Evolutionary conservation across 148 eudicot genomes (phyloP).

Genomic region (Persicaria maculosa): DNA sequence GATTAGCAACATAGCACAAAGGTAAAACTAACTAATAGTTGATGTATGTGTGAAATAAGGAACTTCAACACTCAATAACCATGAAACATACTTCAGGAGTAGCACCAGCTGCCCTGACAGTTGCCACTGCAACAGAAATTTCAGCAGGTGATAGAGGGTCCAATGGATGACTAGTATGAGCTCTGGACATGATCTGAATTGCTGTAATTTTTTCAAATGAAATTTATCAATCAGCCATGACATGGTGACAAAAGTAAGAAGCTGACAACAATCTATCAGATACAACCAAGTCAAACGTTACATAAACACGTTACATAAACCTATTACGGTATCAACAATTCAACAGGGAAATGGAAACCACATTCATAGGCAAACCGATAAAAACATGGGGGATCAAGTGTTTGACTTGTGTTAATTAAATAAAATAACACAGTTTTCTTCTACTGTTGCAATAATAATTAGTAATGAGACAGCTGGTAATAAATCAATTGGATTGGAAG

Average conservation of each 20-base stretch:
- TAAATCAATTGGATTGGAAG: neutral
- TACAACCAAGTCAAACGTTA: neutral
- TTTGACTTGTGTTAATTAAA: neutral
- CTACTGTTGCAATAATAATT: neutral
- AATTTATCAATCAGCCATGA: neutral
- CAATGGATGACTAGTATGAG: constrained; percentile 62
- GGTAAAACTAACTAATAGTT: neutral
- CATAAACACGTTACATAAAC: neutral
- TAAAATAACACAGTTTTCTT: neutral
- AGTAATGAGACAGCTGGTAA: neutral
- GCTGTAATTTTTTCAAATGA: constrained; percentile 18
- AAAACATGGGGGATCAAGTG: neutral
- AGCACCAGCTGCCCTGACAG: constrained; percentile 75
- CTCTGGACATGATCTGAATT: constrained; percentile 37
- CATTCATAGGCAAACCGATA: neutral
- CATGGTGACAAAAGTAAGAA: neutral
- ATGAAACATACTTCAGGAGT: constrained; percentile 50
- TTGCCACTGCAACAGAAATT: constrained; percentile 58
- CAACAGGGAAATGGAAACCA: neutral
- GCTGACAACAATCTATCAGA: neutral
- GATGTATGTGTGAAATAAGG: neutral
- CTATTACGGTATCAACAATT: neutral
- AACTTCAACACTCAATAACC: neutral
- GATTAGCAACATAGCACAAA: neutral
- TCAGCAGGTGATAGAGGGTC: constrained; percentile 65